Conservation (phyloP, 2,329 filamentous ascomycete species). For the Ophiostoma novo-ulmi region DNA sequence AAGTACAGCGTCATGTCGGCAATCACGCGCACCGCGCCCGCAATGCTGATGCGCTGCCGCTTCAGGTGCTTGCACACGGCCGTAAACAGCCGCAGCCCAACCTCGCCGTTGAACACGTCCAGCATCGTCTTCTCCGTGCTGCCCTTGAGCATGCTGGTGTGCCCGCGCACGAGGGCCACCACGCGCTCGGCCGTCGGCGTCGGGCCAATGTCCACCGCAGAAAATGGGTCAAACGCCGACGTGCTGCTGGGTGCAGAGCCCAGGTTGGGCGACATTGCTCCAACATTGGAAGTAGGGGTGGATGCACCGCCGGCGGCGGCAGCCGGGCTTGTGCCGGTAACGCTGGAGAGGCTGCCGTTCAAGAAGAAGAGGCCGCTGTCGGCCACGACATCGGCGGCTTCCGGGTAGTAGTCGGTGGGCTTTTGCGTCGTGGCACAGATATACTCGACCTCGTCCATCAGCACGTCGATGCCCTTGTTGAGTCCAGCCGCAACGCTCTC, state of each 20-base stretch:
- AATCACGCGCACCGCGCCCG: slow-evolving; percentile 87
- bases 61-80: slow-evolving; percentile 96
- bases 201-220: slow-evolving; percentile 49
- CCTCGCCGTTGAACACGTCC: slow-evolving; percentile 97
- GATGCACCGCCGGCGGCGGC: slow-evolving; percentile 32
- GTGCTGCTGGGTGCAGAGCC: slow-evolving; percentile 31
- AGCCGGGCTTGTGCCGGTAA: slow-evolving; percentile 29
- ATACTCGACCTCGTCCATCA: slow-evolving; percentile 98
- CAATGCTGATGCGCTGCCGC: slow-evolving; percentile 83
- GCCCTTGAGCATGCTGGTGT: slow-evolving; percentile 88
- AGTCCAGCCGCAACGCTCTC: slow-evolving; percentile 92
- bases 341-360: slow-evolving; percentile 26
- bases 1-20: slow-evolving; percentile 96
- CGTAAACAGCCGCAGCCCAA: slow-evolving; percentile 85
- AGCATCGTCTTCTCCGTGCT: slow-evolving; percentile 97
- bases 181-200: slow-evolving; percentile 75
- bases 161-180: slow-evolving; percentile 77
- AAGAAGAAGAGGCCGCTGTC: slow-evolving; percentile 24
- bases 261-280: slow-evolving; percentile 25
- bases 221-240: slow-evolving; percentile 18
- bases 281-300: slow-evolving; percentile 26
- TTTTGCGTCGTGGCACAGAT: slow-evolving; percentile 82
- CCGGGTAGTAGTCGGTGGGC: slow-evolving; percentile 86
- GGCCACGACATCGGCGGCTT: slow-evolving; percentile 34
- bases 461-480: slow-evolving; percentile 95